Percentiles rank a stretch among this genome's conserved stretches.
phyloP scores from a whole-genome alignment of 2,329 filamentous ascomycete species.

The Botrytis pseudocinerea region DNA sequence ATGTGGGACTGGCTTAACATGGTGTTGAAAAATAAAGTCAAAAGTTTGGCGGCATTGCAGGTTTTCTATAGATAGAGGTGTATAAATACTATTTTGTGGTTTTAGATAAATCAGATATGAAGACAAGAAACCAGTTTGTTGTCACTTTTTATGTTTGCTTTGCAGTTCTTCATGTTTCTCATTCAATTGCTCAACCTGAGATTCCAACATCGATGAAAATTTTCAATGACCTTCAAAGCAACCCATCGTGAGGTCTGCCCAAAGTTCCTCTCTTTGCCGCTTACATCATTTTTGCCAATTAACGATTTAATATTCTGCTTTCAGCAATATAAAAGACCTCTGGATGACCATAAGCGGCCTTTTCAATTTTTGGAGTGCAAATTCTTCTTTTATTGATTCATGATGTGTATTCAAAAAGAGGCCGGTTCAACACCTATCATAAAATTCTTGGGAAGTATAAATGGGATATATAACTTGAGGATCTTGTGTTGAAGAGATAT shows the following conservation, averaged over 20 bases:
- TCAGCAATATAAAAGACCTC: background rate
- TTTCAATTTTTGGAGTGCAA: background rate
- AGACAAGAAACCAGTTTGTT: background rate
- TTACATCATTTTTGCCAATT: background rate
- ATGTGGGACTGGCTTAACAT: background rate
- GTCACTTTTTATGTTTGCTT: background rate
- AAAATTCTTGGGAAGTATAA: background rate
- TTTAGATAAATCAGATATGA: background rate
- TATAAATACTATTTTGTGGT: background rate
- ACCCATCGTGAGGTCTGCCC: no score
- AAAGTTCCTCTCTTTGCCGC: background rate
- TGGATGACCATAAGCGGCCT: background rate
- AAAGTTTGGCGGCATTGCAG: slow-evolving; percentile 4
- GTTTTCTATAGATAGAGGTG: background rate
- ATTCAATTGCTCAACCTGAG: background rate
- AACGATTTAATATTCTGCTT: background rate
- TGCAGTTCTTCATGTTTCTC: background rate
- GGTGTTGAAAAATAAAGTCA: background rate
- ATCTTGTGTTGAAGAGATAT: background rate
- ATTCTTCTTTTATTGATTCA: background rate
- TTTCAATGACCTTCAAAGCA: background rate
- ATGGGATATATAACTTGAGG: background rate
- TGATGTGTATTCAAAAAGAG: background rate
- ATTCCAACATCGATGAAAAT: background rate
- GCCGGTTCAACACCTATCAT: no score